Evolutionary conservation across 768 basidiomycete species (phyloP), one percentile per base, ranked within the genome.

Genomic region (Cubamyces lactineus): DNA sequence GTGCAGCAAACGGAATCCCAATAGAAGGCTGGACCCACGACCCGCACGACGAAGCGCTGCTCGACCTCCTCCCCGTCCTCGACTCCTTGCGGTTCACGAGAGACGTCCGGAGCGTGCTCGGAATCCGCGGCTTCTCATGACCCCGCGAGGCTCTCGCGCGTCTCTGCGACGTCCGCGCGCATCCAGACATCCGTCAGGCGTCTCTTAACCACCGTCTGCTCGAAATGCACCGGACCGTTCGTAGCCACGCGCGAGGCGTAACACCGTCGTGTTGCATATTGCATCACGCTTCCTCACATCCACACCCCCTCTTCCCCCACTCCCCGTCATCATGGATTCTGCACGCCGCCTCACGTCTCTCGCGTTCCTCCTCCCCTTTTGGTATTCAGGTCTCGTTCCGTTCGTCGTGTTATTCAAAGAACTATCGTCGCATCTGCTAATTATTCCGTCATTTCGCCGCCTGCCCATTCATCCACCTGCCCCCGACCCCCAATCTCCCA

Each of bases 21-120:
- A 94, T 99, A 76, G 96, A 98, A 81, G 97, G 97, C 51, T 98
- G 97, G 97, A 98, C 95, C 23, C 89, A 95, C 62, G 97, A 99
- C 76, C 96, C 94, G 34, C 86, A 88, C 62, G 97, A 99, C 77
- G 94, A 98, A 76, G 97, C 96, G 21, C 80, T 99, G 58, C 87
- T 99, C 58, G 96, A 98, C 78, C 84, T 98, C 53, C 79, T 99
- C 24, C 97, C 97, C 19, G 89, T 99, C 55, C 85, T 99, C 55
- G 97, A 99, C 75, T 96, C 94, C 49, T 78, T 99, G 64, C 85
- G 97, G 40, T 99, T 99, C 76, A 97, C 96, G 12, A 89, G 87
- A 60, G 97, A 99, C 73, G 97, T 99, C 43, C 86, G 97, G 66
- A 85, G 90, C 66, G 90, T 98, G 23, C 82, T 99, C 52, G 95